Evolutionary conservation across 805 yeast genomes (phyloP).

Genomic region (Cyberlindnera maritima): DNA sequence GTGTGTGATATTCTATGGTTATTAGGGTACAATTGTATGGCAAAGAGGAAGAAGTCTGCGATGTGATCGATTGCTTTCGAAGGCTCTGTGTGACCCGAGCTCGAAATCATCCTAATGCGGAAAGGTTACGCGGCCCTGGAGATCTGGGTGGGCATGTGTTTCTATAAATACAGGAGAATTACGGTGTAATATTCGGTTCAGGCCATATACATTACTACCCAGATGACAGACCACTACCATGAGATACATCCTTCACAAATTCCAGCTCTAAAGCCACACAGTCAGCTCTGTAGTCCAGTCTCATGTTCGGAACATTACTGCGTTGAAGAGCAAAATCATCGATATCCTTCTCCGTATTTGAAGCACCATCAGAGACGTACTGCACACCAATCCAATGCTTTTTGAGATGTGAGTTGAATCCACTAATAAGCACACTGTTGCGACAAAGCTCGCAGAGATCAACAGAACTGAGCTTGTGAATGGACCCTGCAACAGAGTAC

Average conservation of each 20-base stretch:
- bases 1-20: neutral
- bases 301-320: conserved; percentile 28
- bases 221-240: neutral
- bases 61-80: neutral
- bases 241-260: conserved; percentile 9
- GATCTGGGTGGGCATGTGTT: neutral
- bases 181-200: no score
- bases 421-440: conserved; percentile 28
- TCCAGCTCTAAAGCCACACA: conserved; percentile 21
- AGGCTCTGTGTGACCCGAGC: conserved; percentile 2
- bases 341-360: conserved; percentile 14
- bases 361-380: conserved; percentile 8
- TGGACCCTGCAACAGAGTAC: conserved; percentile 27
- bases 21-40: neutral
- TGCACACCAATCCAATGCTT: conserved; percentile 30
- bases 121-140: conserved; percentile 1
- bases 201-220: no score
- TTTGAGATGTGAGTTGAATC: conserved; percentile 24
- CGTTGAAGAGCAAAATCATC: conserved; percentile 29
- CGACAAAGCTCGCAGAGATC: conserved; percentile 29
- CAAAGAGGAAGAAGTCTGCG: neutral
- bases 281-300: conserved; percentile 25
- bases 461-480: conserved; percentile 25
- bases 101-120: neutral
- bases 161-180: no score